Evolutionary conservation across 495 filamentous ascomycete genomes (phyloP), one percentile per base, ranked within the genome.

Genomic region (Penicillium atrosanguineum): DNA sequence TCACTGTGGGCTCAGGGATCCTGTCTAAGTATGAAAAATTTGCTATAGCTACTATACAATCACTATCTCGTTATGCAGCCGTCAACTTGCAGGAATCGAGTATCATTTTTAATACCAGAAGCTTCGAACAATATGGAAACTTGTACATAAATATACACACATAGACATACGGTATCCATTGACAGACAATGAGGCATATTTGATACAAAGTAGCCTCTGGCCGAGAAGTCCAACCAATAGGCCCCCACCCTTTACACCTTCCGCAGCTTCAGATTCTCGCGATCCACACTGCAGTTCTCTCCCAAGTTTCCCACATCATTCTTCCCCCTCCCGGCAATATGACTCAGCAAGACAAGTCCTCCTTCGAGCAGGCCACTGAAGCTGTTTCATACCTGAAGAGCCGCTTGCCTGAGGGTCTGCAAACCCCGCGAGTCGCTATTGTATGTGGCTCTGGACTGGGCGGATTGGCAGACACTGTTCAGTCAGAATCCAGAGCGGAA

Each of bases 381-480:
- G 68, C 79, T 0, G 66, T 60, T 28, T 48, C 59, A 16, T 75
- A 66, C 31, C 55, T 83, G 15, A 69, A 63, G 52, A 46, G 61
- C 34, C 34, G 51, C 34, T 63, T 83, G 15, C 83, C 83, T 11
- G 51, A 62, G 23, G 44, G 59, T 9, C 61, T 89, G 23, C 69
- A 76, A 46, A 61, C 69, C 12, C 87, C 87, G 19, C 69, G 70
- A 41, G 73, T 89, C 48, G 87, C 83, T 14, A 87, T 91, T 55
- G 80, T 90, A 37, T 89, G 88, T 64, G 88, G 87, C 18, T 87
- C 85, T 48, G 88, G 88, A 14, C 69, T 91, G 14, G 86, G 86
- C 19, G 84, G 83, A 7, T 76, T 90, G n/a, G 80, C 75, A 43
- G 71, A 79, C 31, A 83, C 79, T 12, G 72, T 90, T n/a, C 59